Conservation (phyloP, 1,284 basidiomycete genomes). For the Leccinum fallax region DNA sequence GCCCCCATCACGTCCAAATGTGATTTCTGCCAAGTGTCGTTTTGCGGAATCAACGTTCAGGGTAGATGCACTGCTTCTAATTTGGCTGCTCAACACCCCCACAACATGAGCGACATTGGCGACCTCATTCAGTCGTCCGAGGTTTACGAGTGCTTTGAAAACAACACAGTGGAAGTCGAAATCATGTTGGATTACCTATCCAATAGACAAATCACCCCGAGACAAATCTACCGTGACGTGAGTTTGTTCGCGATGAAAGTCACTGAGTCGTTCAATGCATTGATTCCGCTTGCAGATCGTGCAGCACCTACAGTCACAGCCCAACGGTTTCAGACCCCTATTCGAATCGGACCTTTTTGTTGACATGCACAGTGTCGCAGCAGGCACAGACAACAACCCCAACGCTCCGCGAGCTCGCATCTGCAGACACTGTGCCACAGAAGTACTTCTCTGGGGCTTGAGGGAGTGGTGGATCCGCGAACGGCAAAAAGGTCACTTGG, state of each 20-base stretch:
- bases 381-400: constrained; percentile 55
- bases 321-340: constrained; percentile 61
- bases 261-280: constrained; percentile 4
- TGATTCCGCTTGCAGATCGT: constrained; percentile 51
- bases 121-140: constrained; percentile 74
- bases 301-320: constrained; percentile 56
- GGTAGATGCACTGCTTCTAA: constrained; percentile 66
- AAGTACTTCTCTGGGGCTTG: constrained; percentile 71
- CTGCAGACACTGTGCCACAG: constrained; percentile 71
- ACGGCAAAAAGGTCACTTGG: constrained; percentile 64
- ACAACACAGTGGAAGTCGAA: constrained; percentile 75
- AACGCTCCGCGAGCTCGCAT: constrained; percentile 56
- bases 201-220: constrained; percentile 57
- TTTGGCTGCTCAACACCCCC: constrained; percentile 62
- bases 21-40: constrained; percentile 75
- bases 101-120: constrained; percentile 61
- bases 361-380: constrained; percentile 59
- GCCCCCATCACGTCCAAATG: constrained; percentile 77
- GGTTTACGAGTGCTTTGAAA: constrained; percentile 75
- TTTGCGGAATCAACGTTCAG: constrained; percentile 75
- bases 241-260: constrained; percentile 24
- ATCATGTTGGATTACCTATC: constrained; percentile 77
- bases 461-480: constrained; percentile 81
- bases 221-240: constrained; percentile 74
- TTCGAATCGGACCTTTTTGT: constrained; percentile 68